Percentiles rank a stretch among this genome's conserved stretches.
Conservation (phyloP, 148 eudicot species). For the Cornus controversa region DNA sequence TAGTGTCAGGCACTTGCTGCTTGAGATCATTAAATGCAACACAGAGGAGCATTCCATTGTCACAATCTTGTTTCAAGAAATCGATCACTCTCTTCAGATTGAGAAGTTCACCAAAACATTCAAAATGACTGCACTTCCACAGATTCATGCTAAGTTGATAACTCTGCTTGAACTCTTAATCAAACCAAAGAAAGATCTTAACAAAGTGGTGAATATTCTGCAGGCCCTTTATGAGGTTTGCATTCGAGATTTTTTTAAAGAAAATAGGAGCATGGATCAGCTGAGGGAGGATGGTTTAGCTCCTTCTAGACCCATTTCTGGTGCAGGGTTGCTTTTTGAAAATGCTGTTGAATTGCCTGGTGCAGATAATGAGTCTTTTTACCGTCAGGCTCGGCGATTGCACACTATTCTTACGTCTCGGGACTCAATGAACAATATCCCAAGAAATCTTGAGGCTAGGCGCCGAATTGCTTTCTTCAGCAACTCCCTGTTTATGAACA, state of each 20-base stretch:
- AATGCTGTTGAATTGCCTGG: constrained; percentile 71
- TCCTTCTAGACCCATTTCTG: constrained; percentile 43
- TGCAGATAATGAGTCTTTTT: constrained; percentile 56
- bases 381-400: constrained; percentile 76
- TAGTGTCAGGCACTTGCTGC: constrained; percentile 62
- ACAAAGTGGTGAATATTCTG: constrained; percentile 70
- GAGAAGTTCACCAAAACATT: constrained; percentile 80
- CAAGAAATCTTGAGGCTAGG: constrained; percentile 84
- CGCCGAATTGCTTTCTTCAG: constrained; percentile 91
- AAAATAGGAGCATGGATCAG: constrained; percentile 46
- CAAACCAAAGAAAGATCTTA: constrained; percentile 48
- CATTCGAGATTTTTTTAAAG: constrained; percentile 66
- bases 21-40: constrained; percentile 48
- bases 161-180: constrained; percentile 49
- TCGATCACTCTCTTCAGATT: constrained; percentile 67
- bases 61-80: constrained; percentile 67
- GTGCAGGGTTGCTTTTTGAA: constrained; percentile 61
- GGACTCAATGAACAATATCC: constrained; percentile 85
- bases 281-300: constrained; percentile 85
- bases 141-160: constrained; percentile 66
- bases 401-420: constrained; percentile 78
- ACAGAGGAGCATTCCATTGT: constrained; percentile 74
- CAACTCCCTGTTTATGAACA: constrained; percentile 95
- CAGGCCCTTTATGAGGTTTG: constrained; percentile 83
- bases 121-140: constrained; percentile 58